A percentile compares a stretch with the other conserved stretches of the same genome.
These are phyloP conservation scores for Nematodospora anomalae DNA, from an alignment of 1,139 yeast genomes.

Conservation along the genomic window DNA sequence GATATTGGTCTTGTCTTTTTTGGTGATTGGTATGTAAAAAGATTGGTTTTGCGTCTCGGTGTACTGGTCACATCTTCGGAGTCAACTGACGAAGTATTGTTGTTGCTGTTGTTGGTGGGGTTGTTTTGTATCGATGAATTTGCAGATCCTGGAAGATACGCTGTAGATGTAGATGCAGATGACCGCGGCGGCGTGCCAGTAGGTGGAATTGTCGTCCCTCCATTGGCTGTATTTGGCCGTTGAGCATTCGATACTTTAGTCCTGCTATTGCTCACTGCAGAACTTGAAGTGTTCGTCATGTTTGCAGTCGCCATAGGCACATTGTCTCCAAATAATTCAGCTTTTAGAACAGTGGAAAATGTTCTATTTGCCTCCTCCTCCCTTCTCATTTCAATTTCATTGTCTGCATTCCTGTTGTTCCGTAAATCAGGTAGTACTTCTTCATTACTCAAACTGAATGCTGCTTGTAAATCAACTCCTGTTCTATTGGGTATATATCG, in stretches of 20 bases:
- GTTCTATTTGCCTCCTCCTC: constrained; percentile 86
- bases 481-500: constrained; percentile 84
- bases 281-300: constrained; percentile 16
- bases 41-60: constrained; percentile 60
- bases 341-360: constrained; percentile 79
- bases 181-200: constrained; percentile 13
- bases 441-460: constrained; percentile 63
- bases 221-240: constrained; percentile 6
- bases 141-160: constrained; percentile 9
- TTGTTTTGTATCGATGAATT: constrained; percentile 7
- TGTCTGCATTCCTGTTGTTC: constrained; percentile 35
- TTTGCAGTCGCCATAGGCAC: constrained; percentile 57
- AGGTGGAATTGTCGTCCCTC: neutral
- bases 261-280: constrained; percentile 6
- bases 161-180: constrained; percentile 5
- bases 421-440: constrained; percentile 42
- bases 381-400: constrained; percentile 65
- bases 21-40: constrained; percentile 73
- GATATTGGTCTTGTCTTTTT: constrained; percentile 60
- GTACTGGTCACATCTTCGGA: constrained; percentile 31
- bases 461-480: constrained; percentile 87
- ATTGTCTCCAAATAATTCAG: constrained; percentile 89
- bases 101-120: constrained; percentile 1
- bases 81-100: constrained; percentile 7
- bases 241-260: constrained; percentile 2